These are phyloP conservation scores for Hemileccinum impolitum DNA, from an alignment of 768 basidiomycete species.

Conservation along the genomic window DNA sequence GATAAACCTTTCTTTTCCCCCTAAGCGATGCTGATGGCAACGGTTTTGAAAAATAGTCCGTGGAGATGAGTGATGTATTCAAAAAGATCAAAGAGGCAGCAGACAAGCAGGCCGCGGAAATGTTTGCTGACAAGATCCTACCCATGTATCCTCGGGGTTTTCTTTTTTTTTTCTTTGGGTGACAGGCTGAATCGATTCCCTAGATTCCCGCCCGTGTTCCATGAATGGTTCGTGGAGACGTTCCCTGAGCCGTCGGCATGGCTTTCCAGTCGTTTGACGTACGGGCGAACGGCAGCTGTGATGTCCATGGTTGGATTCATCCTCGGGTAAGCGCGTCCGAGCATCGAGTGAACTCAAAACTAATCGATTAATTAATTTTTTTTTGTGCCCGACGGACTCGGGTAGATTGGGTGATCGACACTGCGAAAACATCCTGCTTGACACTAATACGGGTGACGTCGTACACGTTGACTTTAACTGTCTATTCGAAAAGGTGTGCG, in stretches of 20 bases:
- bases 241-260: slow-evolving; percentile 97
- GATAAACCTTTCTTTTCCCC: neutral
- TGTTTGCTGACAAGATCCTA: slow-evolving; percentile 56
- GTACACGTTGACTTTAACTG: slow-evolving; percentile 99
- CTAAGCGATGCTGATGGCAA: neutral
- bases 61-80: slow-evolving; percentile 46
- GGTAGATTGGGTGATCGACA: slow-evolving; percentile 94
- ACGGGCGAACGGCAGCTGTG: slow-evolving; percentile 87
- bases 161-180: neutral
- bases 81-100: slow-evolving; percentile 46
- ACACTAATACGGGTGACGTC: slow-evolving; percentile 81
- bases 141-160: slow-evolving; percentile 37
- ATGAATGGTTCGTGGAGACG: slow-evolving; percentile 96
- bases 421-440: slow-evolving; percentile 93
- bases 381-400: too few relatives aligned
- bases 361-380: too few relatives aligned
- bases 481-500: slow-evolving; percentile 92
- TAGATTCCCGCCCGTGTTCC: slow-evolving; percentile 84
- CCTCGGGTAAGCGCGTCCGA: slow-evolving; percentile 57
- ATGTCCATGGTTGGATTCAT: slow-evolving; percentile 99
- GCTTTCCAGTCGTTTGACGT: slow-evolving; percentile 84
- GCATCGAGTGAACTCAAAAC: too few relatives aligned
- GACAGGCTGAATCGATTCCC: too few relatives aligned
- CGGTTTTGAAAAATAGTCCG: slow-evolving; percentile 29
- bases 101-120: slow-evolving; percentile 48